phyloP scores from a whole-genome alignment of 441 rosid species.

The Omphalea diandra region DNA sequence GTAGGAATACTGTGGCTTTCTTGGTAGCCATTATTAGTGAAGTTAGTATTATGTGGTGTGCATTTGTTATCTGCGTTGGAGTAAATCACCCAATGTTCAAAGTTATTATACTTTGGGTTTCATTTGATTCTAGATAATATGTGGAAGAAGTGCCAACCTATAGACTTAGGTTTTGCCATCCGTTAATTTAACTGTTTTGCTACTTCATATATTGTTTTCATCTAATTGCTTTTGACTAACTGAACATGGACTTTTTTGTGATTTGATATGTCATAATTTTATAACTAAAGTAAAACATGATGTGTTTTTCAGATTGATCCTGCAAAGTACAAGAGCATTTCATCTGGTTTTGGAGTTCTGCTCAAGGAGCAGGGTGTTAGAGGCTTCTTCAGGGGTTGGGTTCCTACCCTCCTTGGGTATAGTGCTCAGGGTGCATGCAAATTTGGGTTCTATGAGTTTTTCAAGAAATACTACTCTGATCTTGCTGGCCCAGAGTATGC shows the following conservation, averaged over 20 bases:
- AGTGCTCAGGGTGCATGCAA: slow-evolving; percentile 99
- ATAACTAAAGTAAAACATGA: background rate
- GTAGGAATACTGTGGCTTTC: too few relatives aligned
- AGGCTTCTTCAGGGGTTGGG: slow-evolving; percentile 99
- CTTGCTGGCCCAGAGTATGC: slow-evolving; percentile 91
- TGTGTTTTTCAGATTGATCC: slow-evolving; percentile 84
- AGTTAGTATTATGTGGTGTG: too few relatives aligned
- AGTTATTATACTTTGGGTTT: background rate
- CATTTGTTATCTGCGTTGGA: background rate
- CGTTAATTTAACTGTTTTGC: background rate
- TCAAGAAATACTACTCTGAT: slow-evolving; percentile 91
- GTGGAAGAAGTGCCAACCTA: too few relatives aligned
- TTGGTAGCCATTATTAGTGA: too few relatives aligned
- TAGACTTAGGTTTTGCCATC: background rate
- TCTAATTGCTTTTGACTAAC: background rate
- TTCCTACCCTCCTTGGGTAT: slow-evolving; percentile 94
- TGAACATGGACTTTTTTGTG: background rate
- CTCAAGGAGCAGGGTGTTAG: slow-evolving; percentile 87
- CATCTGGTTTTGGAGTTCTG: slow-evolving; percentile 91
- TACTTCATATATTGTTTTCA: background rate
- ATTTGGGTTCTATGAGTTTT: slow-evolving; percentile 96
- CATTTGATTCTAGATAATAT: background rate
- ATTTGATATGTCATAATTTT: background rate
- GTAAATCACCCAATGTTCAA: too few relatives aligned
- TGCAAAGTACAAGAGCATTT: slow-evolving; percentile 87